These are phyloP conservation scores for Trichopus zeylanicus DNA, from an alignment of 116 monocot species.

Conservation along the genomic window DNA sequence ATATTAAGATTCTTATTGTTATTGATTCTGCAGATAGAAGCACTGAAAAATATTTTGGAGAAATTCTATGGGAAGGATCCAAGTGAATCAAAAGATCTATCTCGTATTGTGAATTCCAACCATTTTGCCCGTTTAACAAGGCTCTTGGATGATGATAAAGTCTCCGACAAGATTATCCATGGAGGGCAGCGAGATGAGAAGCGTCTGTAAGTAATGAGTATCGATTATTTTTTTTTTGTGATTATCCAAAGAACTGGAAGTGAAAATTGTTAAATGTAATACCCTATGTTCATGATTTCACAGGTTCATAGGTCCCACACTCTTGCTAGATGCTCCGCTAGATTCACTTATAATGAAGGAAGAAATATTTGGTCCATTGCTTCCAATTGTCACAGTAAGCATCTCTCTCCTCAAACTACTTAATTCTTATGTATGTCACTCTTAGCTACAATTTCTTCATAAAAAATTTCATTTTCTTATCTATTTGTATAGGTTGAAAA, in stretches of 20 bases:
- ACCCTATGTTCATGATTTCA: neutral
- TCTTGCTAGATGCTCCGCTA: slow-evolving; percentile 63
- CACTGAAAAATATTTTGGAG: slow-evolving; percentile 51
- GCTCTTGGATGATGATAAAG: slow-evolving; percentile 69
- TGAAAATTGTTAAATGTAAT: neutral
- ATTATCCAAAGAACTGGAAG: neutral
- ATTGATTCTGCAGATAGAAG: slow-evolving; percentile 34
- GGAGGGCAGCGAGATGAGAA: slow-evolving; percentile 74
- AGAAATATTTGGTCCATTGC: slow-evolving; percentile 88
- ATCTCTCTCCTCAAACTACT: neutral
- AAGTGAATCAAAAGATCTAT: slow-evolving; percentile 54
- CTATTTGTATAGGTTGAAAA: slow-evolving; percentile 56
- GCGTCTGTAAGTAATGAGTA: slow-evolving; percentile 37
- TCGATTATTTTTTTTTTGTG: neutral
- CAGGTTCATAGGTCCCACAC: slow-evolving; percentile 73
- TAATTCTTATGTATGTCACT: neutral
- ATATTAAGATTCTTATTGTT: neutral
- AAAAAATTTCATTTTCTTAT: too few relatives aligned
- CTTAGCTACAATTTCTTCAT: neutral
- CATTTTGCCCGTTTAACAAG: slow-evolving; percentile 59
- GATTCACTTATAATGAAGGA: slow-evolving; percentile 79
- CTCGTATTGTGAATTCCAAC: slow-evolving; percentile 80
- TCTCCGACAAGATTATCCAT: slow-evolving; percentile 54
- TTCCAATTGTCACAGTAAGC: slow-evolving; percentile 69
- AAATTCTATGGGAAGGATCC: slow-evolving; percentile 83